phyloP scores from a whole-genome alignment of 441 rosid genomes.

The Syzygium malaccense region DNA sequence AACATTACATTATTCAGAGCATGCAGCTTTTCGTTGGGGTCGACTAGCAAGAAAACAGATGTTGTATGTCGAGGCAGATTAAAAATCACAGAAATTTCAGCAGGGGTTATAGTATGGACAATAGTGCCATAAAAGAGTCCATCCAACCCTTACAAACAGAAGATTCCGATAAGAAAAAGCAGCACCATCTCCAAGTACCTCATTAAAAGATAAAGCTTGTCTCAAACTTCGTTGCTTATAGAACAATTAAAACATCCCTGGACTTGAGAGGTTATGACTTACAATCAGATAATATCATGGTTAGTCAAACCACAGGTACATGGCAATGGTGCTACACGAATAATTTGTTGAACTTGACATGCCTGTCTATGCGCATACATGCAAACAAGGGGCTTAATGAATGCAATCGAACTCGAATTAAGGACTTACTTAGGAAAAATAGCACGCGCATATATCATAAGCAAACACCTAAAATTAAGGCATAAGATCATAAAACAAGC shows the following conservation, averaged over 20 bases:
- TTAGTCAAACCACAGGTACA: background rate
- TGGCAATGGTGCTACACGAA: background rate
- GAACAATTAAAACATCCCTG: background rate
- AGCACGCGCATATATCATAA: background rate
- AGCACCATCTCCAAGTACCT: background rate
- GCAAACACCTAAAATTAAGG: background rate
- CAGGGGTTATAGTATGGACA: background rate
- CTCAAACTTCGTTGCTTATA: background rate
- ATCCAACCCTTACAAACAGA: background rate
- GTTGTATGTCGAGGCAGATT: background rate
- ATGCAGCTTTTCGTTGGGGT: background rate
- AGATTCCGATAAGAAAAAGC: background rate
- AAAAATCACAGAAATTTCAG: background rate
- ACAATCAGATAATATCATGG: background rate
- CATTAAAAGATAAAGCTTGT: background rate
- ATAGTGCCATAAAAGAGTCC: background rate
- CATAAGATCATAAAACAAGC: background rate
- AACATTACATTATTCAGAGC: background rate
- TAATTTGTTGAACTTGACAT: background rate
- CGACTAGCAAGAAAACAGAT: background rate
- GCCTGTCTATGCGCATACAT: background rate
- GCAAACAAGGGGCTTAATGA: background rate
- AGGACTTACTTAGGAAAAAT: background rate
- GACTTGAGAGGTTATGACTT: background rate
- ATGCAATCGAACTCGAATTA: background rate